Evolutionary conservation across 345 rosid genomes (phyloP).

Genomic region (Eucalyptus rudis): DNA sequence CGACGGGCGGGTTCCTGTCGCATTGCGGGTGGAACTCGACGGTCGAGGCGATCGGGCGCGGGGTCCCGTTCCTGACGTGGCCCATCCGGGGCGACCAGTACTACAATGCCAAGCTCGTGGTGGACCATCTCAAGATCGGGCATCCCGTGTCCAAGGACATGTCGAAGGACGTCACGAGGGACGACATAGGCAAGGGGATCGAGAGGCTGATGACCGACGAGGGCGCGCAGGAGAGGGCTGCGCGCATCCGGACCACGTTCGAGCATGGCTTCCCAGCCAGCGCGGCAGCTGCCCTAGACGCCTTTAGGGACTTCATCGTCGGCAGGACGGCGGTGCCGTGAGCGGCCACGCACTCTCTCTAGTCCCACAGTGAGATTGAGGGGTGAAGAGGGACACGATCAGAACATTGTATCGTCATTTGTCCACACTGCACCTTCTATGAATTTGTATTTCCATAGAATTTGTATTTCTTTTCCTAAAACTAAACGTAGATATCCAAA

Average conservation of each 20-base stretch:
- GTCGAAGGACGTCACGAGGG: background rate
- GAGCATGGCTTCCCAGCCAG: slow-evolving; percentile 4
- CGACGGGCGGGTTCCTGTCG: slow-evolving; percentile 21
- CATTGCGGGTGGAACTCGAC: slow-evolving; percentile 41
- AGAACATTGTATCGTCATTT: accelerated
- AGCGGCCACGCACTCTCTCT: background rate
- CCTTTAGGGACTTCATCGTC: background rate
- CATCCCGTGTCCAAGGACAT: slow-evolving; percentile 5
- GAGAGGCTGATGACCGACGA: slow-evolving; percentile 21
- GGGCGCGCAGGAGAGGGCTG: background rate
- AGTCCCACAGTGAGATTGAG: background rate
- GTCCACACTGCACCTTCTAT: background rate
- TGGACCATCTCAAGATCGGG: slow-evolving; percentile 4
- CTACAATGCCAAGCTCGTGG: slow-evolving; percentile 14
- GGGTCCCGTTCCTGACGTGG: slow-evolving; percentile 18
- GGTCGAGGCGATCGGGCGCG: slow-evolving; percentile 12
- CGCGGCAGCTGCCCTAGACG: slow-evolving; percentile 5
- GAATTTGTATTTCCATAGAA: background rate
- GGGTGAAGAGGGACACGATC: background rate
- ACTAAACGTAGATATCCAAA: no score
- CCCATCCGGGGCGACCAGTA: slow-evolving; percentile 27
- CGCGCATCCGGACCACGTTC: background rate
- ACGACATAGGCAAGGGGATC: slow-evolving; percentile 11
- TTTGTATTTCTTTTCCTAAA: background rate
- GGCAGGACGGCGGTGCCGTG: background rate